Percentiles rank a stretch among this genome's conserved stretches.
Conservation (phyloP, 1,284 basidiomycete genomes). For the Termitomyces sp. region DNA sequence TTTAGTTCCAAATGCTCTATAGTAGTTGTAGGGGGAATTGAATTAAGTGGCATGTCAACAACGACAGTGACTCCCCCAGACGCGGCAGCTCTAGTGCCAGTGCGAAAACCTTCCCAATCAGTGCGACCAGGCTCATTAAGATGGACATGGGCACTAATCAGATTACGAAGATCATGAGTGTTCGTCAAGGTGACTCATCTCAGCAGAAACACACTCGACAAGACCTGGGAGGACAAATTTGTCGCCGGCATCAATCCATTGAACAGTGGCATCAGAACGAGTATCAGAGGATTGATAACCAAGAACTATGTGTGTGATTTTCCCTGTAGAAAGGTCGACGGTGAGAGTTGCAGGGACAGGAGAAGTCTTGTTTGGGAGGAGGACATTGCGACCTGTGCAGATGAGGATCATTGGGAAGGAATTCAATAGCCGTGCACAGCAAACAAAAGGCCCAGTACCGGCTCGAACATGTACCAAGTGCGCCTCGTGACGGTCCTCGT, state of each 20-base stretch:
- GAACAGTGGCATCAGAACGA: constrained; percentile 23
- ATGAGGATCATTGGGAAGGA: constrained; percentile 5
- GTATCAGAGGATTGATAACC: constrained; percentile 25
- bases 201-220: constrained; percentile 54
- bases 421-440: too few species aligned
- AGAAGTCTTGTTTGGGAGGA: constrained; percentile 42
- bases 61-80: constrained; percentile 89
- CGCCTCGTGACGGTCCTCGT: background rate
- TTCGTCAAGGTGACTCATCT: constrained; percentile 1
- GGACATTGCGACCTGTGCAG: constrained; percentile 11
- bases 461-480: constrained; percentile 9
- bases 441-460: background rate
- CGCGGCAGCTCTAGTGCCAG: constrained; percentile 83
- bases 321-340: constrained; percentile 58
- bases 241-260: constrained; percentile 62
- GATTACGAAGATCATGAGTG: constrained; percentile 12
- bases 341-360: constrained; percentile 70
- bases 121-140: constrained; percentile 90
- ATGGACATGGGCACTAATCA: constrained; percentile 79
- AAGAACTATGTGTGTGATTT: constrained; percentile 53
- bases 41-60: constrained; percentile 95
- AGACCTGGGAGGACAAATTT: constrained; percentile 76
- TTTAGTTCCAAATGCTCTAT: constrained; percentile 70
- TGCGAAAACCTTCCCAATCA: constrained; percentile 92
- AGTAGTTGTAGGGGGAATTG: constrained; percentile 90